Evolutionary conservation across 441 rosid genomes (phyloP).

Genomic region (Brassica hybrid): DNA sequence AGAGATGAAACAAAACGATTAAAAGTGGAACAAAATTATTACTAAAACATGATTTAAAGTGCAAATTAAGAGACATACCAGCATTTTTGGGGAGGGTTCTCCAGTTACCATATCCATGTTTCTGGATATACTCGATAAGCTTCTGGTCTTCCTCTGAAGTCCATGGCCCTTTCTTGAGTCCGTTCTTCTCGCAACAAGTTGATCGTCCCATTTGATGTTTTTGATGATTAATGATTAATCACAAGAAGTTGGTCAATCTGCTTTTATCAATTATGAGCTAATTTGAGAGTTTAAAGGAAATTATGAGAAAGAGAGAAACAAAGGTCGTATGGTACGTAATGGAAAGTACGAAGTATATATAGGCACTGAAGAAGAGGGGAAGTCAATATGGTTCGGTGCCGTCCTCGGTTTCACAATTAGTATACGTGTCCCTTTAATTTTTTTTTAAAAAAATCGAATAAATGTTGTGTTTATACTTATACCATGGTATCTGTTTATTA

Average conservation of each 20-base stretch:
- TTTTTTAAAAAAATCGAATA: neutral
- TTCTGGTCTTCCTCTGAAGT: constrained; percentile 70
- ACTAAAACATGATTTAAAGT: neutral
- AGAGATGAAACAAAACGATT: neutral
- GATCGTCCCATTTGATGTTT: constrained; percentile 52
- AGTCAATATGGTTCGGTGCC: constrained; percentile 91
- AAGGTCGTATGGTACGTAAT: constrained; percentile 46
- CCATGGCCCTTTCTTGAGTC: constrained; percentile 80
- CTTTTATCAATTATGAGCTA: constrained; percentile 15
- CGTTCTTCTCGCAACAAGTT: constrained; percentile 72
- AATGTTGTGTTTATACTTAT: constrained; percentile 20
- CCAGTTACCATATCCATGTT: constrained; percentile 75
- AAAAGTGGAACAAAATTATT: neutral
- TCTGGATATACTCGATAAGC: constrained; percentile 56
- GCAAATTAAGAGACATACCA: constrained; percentile 41
- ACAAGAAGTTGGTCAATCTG: neutral
- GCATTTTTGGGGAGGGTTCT: constrained; percentile 77
- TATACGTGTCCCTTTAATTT: constrained; percentile 63
- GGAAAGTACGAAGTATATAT: constrained; percentile 47
- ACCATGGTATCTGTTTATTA: constrained; percentile 17
- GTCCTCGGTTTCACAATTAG: constrained; percentile 53
- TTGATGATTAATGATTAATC: neutral
- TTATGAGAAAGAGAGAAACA: constrained; percentile 20
- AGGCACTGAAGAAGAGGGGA: constrained; percentile 47
- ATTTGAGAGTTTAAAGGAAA: constrained; percentile 24